Conservation (phyloP, 2,329 filamentous ascomycete species). For the Cladosporium austrohemisphaericum region DNA sequence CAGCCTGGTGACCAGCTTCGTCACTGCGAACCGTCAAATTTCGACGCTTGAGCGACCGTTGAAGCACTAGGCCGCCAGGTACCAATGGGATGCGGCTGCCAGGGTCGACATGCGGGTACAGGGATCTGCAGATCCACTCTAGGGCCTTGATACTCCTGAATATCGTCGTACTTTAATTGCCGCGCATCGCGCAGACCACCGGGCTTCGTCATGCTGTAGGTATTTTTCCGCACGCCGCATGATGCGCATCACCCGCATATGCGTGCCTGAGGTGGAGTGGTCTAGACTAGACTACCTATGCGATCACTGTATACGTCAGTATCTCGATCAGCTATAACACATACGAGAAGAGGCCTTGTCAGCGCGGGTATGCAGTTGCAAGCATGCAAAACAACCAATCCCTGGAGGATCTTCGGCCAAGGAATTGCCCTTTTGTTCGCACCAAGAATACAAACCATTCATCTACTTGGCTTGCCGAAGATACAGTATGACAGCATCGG, state of each 20-base stretch:
- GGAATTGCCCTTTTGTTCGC: too few relatives aligned
- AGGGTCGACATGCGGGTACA: constrained; percentile 7
- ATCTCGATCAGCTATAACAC: too few relatives aligned
- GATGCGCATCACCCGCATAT: neutral
- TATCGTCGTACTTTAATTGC: constrained; percentile 5
- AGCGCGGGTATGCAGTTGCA: too few relatives aligned
- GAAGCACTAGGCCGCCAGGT: neutral
- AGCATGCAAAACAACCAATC: too few relatives aligned
- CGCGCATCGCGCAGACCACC: neutral
- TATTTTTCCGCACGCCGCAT: neutral
- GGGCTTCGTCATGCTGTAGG: constrained; percentile 1
- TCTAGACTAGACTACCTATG: too few relatives aligned
- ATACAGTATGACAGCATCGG: too few relatives aligned
- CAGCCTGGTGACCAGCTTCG: constrained; percentile 1
- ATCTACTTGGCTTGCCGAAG: too few relatives aligned
- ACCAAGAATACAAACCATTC: too few relatives aligned
- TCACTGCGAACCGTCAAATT: constrained; percentile 11
- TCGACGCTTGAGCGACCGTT: constrained; percentile 3
- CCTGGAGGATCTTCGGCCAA: too few relatives aligned
- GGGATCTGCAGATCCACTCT: constrained; percentile 14
- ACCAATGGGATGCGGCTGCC: neutral
- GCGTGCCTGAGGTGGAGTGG: too few relatives aligned
- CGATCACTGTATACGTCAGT: too few relatives aligned
- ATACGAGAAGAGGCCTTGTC: too few relatives aligned
- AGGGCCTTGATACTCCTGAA: constrained; percentile 5